Evolutionary conservation across 331 rosid genomes (phyloP).

Genomic region (Quercus tomentella): DNA sequence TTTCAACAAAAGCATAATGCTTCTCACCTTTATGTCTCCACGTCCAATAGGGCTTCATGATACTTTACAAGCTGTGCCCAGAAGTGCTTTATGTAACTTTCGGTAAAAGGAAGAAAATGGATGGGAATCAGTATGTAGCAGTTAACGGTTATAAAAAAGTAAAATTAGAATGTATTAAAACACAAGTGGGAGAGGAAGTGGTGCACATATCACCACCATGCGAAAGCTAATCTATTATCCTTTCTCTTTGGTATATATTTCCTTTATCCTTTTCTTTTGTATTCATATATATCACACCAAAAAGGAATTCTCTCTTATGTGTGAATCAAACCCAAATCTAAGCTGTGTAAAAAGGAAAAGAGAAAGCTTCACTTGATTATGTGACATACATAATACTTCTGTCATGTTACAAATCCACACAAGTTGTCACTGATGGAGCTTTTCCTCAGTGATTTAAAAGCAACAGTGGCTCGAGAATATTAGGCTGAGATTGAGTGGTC

Average conservation of each 20-base stretch:
- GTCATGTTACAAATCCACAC: not conserved
- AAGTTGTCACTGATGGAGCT: not conserved
- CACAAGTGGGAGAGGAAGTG: conserved; percentile 3
- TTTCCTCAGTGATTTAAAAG: not conserved
- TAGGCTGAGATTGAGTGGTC: conserved; percentile 15
- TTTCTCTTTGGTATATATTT: not conserved
- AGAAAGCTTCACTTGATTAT: not conserved
- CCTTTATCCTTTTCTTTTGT: not conserved
- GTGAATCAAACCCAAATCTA: conserved; percentile 8
- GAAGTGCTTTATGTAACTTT: not conserved
- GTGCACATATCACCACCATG: too few relatives aligned
- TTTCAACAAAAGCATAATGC: conserved; percentile 18
- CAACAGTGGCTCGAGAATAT: not conserved
- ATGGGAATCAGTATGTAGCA: conserved; percentile 32
- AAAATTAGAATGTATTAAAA: conserved; percentile 13
- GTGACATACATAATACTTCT: not conserved
- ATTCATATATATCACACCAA: not conserved
- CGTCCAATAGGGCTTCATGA: not conserved
- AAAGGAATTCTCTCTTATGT: not conserved
- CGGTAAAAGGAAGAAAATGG: not conserved
- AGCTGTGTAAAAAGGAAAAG: not conserved
- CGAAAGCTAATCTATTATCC: too few relatives aligned
- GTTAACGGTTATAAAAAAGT: conserved; percentile 27
- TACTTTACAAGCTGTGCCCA: not conserved
- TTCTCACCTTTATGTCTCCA: conserved; percentile 4